Evolutionary conservation across 441 rosid genomes (phyloP).

Genomic region (Kokia cookei): DNA sequence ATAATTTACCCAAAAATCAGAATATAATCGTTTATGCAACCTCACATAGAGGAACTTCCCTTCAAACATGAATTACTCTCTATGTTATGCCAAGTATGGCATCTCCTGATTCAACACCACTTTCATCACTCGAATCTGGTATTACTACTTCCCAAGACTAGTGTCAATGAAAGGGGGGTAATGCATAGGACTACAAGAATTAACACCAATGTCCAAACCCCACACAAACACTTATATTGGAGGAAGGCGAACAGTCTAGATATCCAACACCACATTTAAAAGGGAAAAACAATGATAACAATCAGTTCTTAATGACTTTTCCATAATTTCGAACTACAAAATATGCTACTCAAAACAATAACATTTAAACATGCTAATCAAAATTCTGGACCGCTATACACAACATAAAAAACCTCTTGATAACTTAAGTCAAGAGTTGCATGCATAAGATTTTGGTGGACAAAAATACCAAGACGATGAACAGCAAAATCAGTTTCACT

Average conservation of each 20-base stretch:
- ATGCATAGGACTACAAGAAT: not conserved
- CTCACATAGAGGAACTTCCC: no score
- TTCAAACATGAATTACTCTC: no score
- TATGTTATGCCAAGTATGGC: no score
- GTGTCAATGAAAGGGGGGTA: not conserved
- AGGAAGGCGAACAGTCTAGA: not conserved
- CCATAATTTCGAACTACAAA: not conserved
- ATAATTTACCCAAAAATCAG: no score
- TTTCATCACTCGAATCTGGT: not conserved
- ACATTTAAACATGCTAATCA: not conserved
- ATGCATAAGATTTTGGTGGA: not conserved
- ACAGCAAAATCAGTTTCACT: slow-evolving; percentile 26
- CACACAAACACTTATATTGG: not conserved
- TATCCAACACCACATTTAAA: not conserved
- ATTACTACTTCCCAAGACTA: not conserved
- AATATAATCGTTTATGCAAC: no score
- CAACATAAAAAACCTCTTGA: not conserved
- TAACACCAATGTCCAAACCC: not conserved
- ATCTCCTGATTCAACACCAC: no score
- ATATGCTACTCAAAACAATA: not conserved
- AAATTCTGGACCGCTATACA: not conserved
- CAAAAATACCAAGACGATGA: not conserved
- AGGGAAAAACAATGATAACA: not conserved
- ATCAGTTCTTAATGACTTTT: not conserved
- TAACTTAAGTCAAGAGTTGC: not conserved